Evolutionary conservation across 192 early-diverging fungal species (phyloP).

Genomic region (Pilaira anomala): DNA sequence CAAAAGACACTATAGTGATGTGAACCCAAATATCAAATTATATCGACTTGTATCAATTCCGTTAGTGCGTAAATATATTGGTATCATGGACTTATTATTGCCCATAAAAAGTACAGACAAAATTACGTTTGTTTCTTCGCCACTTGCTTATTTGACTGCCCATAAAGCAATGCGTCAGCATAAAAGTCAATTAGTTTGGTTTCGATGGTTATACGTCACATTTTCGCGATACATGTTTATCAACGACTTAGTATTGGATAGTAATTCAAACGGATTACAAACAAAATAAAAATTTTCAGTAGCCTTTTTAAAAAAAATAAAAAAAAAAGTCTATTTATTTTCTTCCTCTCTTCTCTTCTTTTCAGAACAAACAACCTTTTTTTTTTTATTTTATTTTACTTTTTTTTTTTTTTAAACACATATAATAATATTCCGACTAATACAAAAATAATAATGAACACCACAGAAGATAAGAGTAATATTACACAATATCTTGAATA

Average conservation of each 20-base stretch:
- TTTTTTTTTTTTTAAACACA: constrained; percentile 5
- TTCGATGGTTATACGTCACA: constrained; percentile 79
- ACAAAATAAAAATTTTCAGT: background rate
- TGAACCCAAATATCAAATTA: constrained; percentile 47
- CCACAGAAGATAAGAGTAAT: background rate
- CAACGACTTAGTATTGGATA: constrained; percentile 54
- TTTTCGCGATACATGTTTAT: constrained; percentile 90
- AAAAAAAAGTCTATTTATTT: constrained; percentile 1
- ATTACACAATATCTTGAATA: too few relatives aligned
- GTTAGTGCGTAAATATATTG: constrained; percentile 55
- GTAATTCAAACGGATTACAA: background rate
- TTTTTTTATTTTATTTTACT: constrained; percentile 1
- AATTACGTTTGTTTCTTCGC: constrained; percentile 52
- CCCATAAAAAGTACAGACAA: background rate
- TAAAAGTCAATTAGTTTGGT: constrained; percentile 89
- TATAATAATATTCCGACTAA: background rate
- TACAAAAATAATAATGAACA: background rate
- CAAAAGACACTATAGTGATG: constrained; percentile 34
- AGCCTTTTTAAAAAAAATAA: background rate
- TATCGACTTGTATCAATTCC: constrained; percentile 58
- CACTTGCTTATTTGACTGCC: constrained; percentile 49
- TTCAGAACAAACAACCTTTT: background rate
- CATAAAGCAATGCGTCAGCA: constrained; percentile 78
- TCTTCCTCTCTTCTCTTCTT: too few relatives aligned
- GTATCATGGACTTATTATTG: constrained; percentile 45